Evolutionary conservation across 73 alveolate genomes (phyloP).

Genomic region (Symbiodinium natans): DNA sequence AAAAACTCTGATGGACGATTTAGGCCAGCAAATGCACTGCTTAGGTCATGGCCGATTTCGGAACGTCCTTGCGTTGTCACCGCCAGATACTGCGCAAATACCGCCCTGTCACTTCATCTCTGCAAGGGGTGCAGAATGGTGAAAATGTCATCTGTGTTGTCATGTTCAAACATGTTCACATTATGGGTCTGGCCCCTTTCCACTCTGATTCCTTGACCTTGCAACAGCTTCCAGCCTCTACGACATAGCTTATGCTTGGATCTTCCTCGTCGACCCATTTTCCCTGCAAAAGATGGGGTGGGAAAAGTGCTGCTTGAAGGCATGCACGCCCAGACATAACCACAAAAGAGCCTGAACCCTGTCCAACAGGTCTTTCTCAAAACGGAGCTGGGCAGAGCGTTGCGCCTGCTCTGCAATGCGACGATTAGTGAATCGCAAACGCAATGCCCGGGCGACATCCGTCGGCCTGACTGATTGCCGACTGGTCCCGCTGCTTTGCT

Average conservation of each 20-base stretch:
- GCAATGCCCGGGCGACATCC: background rate
- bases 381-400: constrained; percentile 61
- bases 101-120: too few species aligned
- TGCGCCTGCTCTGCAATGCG: background rate
- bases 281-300: background rate
- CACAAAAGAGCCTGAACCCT: constrained; percentile 17
- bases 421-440: background rate
- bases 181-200: background rate
- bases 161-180: too few species aligned
- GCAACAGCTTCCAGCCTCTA: background rate
- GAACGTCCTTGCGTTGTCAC: constrained; percentile 30
- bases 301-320: background rate
- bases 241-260: background rate
- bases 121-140: background rate
- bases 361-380: constrained; percentile 67
- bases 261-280: constrained; percentile 64
- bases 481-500: constrained; percentile 67
- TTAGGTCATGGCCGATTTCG: constrained; percentile 26
- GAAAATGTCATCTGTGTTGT: background rate
- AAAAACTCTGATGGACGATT: too few species aligned
- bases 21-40: too few species aligned
- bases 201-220: background rate
- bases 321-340: too few species aligned
- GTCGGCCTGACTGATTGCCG: constrained; percentile 31
- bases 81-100: constrained; percentile 57